A percentile compares a stretch with the other conserved stretches of the same genome.
Conservation (phyloP, 345 rosid species). For the Populus ilicifolia region DNA sequence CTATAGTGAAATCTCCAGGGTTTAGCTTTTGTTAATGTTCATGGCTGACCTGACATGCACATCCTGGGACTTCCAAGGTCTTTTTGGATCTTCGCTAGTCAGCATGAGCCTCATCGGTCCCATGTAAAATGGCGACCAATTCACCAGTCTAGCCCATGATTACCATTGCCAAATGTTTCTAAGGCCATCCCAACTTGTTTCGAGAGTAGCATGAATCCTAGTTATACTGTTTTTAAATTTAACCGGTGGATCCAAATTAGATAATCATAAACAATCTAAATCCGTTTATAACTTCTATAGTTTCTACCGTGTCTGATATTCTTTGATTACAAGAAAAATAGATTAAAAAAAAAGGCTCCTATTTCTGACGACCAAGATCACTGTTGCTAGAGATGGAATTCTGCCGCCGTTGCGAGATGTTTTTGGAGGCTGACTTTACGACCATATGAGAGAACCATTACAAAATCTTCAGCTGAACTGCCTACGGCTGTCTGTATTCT, state of each 20-base stretch:
- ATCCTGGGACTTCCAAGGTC: background rate
- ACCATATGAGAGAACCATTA: conserved; percentile 46
- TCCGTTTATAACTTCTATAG: background rate
- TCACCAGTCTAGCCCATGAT: background rate
- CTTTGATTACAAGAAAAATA: background rate
- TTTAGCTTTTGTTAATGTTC: no score
- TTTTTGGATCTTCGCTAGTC: background rate
- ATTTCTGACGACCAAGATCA: background rate
- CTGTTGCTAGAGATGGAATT: background rate
- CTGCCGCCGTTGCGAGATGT: background rate
- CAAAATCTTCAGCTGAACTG: conserved; percentile 41
- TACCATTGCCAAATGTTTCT: background rate
- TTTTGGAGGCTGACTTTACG: conserved; percentile 30
- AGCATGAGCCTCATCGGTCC: background rate
- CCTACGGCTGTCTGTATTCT: conserved; percentile 31
- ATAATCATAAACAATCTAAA: background rate
- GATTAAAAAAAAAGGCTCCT: background rate
- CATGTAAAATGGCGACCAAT: background rate
- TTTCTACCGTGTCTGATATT: background rate
- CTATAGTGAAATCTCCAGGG: no score
- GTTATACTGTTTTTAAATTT: background rate
- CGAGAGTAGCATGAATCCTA: background rate
- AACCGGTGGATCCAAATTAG: background rate
- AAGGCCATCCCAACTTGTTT: background rate
- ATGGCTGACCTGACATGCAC: background rate